These are phyloP conservation scores for Aspergillus hancockii DNA, from an alignment of 495 filamentous ascomycete species.

Conservation along the genomic window DNA sequence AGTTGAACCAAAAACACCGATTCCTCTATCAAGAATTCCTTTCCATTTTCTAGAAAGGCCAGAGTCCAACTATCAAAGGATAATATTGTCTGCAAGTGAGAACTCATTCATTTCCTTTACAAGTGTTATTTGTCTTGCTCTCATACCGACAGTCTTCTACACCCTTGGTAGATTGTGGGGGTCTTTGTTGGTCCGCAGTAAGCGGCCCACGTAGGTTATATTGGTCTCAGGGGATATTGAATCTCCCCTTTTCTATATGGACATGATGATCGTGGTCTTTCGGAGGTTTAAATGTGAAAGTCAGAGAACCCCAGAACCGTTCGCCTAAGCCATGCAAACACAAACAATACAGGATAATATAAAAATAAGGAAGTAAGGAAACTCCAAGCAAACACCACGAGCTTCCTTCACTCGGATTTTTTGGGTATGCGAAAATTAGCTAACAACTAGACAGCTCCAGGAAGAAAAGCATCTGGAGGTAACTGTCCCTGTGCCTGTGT, in stretches of 20 bases:
- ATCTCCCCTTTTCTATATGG: constrained; percentile 19
- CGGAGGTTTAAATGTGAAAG: constrained; percentile 16
- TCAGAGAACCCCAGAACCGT: constrained; percentile 23
- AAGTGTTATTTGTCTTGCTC: no score
- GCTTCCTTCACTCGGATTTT: neutral
- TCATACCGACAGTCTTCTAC: no score
- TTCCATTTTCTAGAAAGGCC: no score
- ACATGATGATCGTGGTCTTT: constrained; percentile 28
- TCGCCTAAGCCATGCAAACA: constrained; percentile 47
- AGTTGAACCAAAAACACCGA: no score
- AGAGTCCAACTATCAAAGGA: no score
- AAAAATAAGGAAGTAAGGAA: constrained; percentile 17
- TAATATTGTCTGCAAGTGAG: no score
- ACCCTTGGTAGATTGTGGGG: neutral
- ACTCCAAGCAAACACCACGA: constrained; percentile 7
- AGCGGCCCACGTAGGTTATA: neutral
- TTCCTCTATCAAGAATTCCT: no score
- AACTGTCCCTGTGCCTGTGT: constrained; percentile 41
- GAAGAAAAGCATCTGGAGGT: constrained; percentile 41
- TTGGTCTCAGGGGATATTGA: neutral
- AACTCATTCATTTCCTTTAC: no score
- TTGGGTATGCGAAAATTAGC: constrained; percentile 1
- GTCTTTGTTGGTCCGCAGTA: neutral
- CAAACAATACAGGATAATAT: constrained; percentile 16
- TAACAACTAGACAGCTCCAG: constrained; percentile 20